Percentiles rank a stretch among this genome's conserved stretches.
phyloP scores from a whole-genome alignment of 2,329 filamentous ascomycete species.

The Amauroascus verrucosus region DNA sequence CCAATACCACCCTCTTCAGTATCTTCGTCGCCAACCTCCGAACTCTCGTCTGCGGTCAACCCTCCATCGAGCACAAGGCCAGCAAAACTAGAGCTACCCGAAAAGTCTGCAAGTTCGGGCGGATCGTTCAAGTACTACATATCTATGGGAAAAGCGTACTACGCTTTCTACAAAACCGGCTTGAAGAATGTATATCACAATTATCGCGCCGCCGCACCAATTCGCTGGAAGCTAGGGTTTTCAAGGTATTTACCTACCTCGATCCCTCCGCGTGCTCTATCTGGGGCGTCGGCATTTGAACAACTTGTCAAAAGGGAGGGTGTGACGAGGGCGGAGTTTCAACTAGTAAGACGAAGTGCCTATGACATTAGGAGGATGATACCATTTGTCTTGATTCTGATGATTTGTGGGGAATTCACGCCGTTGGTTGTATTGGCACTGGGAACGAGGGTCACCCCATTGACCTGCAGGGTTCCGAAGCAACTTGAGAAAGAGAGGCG shows the following conservation, averaged over 20 bases:
- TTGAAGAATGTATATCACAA: conserved; percentile 65
- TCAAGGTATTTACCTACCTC: conserved; percentile 28
- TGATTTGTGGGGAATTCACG: conserved; percentile 77
- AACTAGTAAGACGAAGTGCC: conserved; percentile 56
- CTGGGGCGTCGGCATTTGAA: background rate
- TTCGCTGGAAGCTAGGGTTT: conserved; percentile 25
- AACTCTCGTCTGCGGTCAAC: conserved; percentile 18
- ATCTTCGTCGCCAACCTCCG: conserved; percentile 15
- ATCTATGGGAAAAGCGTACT: conserved; percentile 61
- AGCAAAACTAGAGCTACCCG: conserved; percentile 55
- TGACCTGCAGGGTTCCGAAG: conserved; percentile 69
- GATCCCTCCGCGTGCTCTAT: conserved; percentile 7
- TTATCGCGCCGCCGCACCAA: conserved; percentile 31
- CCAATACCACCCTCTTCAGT: conserved; percentile 1
- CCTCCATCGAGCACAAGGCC: conserved; percentile 41
- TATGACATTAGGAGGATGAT: conserved; percentile 71
- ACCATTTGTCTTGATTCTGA: conserved; percentile 62
- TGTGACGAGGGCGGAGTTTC: conserved; percentile 57
- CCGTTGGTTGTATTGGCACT: conserved; percentile 66
- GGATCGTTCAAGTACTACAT: conserved; percentile 27
- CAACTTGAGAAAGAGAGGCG: conserved; percentile 53
- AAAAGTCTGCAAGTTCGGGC: conserved; percentile 34
- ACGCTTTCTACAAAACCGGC: conserved; percentile 79
- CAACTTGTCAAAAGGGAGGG: background rate
- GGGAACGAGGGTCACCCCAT: conserved; percentile 59